Evolutionary conservation across 2,329 filamentous ascomycete species (phyloP).

Genomic region (Nakataea oryzae): DNA sequence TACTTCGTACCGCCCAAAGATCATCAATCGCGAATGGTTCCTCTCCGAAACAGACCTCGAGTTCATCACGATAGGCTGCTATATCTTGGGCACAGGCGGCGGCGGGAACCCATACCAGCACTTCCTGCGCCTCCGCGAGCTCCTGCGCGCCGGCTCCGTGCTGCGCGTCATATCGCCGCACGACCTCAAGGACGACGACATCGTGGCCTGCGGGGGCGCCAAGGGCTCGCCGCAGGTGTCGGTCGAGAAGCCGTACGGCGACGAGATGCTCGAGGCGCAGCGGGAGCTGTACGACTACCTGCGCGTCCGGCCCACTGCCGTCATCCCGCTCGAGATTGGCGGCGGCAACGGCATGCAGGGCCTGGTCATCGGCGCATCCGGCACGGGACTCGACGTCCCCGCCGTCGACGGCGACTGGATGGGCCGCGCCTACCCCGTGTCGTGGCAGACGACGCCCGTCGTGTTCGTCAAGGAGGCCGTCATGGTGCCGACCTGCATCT

Average conservation of each 20-base stretch:
- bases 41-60: conserved; percentile 46
- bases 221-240: conserved; percentile 51
- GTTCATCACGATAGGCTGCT: conserved; percentile 48
- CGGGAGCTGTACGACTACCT: conserved; percentile 41
- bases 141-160: conserved; percentile 36
- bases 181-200: conserved; percentile 37
- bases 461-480: conserved; percentile 33
- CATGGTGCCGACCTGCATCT: conserved; percentile 34
- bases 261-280: conserved; percentile 43
- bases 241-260: conserved; percentile 47
- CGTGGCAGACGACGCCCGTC: conserved; percentile 34
- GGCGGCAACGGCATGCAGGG: conserved; percentile 53
- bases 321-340: conserved; percentile 57
- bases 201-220: conserved; percentile 44
- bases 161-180: conserved; percentile 40
- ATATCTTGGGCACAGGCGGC: conserved; percentile 50
- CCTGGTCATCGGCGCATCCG: conserved; percentile 42
- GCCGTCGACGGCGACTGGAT: conserved; percentile 46
- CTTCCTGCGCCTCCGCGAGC: conserved; percentile 38
- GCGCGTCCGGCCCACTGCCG: conserved; percentile 26
- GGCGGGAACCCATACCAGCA: conserved; percentile 43
- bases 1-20: conserved; percentile 34
- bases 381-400: conserved; percentile 36
- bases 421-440: conserved; percentile 44
- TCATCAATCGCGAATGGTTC: conserved; percentile 42